Percentiles rank a stretch among this genome's conserved stretches.
Evolutionary conservation across 2,329 filamentous ascomycete genomes (phyloP).

Genomic region (Cladophialophora bantiana): DNA sequence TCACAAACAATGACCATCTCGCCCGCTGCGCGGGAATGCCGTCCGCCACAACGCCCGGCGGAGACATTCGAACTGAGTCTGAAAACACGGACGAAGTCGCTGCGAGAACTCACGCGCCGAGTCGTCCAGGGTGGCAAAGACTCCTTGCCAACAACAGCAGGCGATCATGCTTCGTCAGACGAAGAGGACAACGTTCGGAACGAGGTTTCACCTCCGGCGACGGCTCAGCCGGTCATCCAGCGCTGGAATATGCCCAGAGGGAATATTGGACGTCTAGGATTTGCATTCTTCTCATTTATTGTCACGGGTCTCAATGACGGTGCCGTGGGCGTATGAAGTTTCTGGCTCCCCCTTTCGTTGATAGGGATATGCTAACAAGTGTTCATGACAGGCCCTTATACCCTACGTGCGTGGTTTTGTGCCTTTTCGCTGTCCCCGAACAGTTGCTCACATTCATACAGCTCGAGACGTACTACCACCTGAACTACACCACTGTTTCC

Average conservation of each 20-base stretch:
- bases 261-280: slow-evolving; percentile 56
- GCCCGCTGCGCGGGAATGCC: neutral
- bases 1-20: neutral
- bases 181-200: slow-evolving; percentile 12
- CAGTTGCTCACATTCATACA: slow-evolving; percentile 11
- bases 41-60: neutral
- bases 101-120: slow-evolving; percentile 30
- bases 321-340: slow-evolving; percentile 54
- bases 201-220: slow-evolving; percentile 18
- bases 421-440: slow-evolving; percentile 42
- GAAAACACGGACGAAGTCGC: slow-evolving; percentile 27
- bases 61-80: slow-evolving; percentile 35
- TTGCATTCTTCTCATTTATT: slow-evolving; percentile 64
- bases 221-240: slow-evolving; percentile 21
- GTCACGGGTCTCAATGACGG: slow-evolving; percentile 65
- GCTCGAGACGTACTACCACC: slow-evolving; percentile 53
- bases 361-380: neutral
- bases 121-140: slow-evolving; percentile 18
- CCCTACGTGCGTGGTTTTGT: slow-evolving; percentile 31
- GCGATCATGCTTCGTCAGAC: slow-evolving; percentile 6
- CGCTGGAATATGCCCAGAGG: slow-evolving; percentile 68
- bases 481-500: slow-evolving; percentile 56
- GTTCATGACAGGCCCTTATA: slow-evolving; percentile 32
- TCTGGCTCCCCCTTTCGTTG: neutral
- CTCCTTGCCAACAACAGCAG: neutral